Conservation (phyloP, 176 grass and related monocot species). For the Sorghum bicolor region DNA sequence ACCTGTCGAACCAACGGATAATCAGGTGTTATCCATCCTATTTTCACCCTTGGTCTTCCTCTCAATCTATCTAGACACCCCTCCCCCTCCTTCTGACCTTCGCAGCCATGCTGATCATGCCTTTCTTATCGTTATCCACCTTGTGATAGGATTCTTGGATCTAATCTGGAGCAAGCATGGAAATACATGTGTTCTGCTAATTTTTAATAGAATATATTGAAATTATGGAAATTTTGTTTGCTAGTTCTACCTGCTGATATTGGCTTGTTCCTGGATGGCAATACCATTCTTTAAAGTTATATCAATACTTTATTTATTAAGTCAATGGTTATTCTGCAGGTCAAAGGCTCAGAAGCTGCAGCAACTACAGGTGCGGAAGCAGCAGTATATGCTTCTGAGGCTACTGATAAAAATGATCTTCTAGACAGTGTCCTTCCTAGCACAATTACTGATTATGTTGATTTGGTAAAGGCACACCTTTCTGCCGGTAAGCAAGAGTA, state of each 20-base stretch:
- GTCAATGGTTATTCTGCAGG: slow-evolving; percentile 31
- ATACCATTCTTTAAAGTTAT: neutral
- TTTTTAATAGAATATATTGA: neutral
- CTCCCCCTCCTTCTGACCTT: neutral
- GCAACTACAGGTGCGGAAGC: slow-evolving; percentile 91
- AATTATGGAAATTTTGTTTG: neutral
- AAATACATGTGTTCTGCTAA: neutral
- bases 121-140: neutral
- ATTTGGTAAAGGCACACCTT: slow-evolving; percentile 89
- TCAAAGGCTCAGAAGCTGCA: slow-evolving; percentile 85
- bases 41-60: neutral
- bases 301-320: slow-evolving; percentile 10
- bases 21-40: neutral
- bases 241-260: neutral
- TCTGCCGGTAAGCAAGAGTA: slow-evolving; percentile 71
- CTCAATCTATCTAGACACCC: neutral
- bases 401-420: slow-evolving; percentile 89
- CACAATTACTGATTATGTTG: slow-evolving; percentile 75
- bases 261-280: neutral
- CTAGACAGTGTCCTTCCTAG: slow-evolving; percentile 78
- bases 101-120: neutral
- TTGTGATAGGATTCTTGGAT: neutral
- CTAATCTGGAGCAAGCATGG: neutral
- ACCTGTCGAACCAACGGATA: neutral
- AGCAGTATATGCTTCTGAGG: slow-evolving; percentile 96